Base-by-base conservation (phyloP, 495 filamentous ascomycete species). In the Xylaria castorea region DNA sequence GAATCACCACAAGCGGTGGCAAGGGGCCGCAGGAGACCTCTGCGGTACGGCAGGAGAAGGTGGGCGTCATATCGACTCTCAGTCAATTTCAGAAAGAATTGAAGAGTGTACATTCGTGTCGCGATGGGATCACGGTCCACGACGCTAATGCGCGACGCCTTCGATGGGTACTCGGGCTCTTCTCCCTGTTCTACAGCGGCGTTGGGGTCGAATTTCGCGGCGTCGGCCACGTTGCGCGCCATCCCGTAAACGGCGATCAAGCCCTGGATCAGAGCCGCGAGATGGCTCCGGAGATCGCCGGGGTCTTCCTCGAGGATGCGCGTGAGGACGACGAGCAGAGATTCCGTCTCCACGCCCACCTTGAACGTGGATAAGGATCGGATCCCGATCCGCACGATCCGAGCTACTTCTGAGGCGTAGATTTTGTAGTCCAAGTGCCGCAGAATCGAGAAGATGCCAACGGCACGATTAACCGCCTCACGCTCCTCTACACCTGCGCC, bases 1-100 rank as follows among this genome's bases (percentile, higher is more conserved):
- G 82, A 73, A 73, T 87, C 83, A 3, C 84, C 85, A 46, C 83
- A 83, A 18, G 84, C 83, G 20, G 73, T 57, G 4, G 82, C 79
- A 66, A 87, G 71, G 71, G 84, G 80, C 3, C 83, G 75, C 69
- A 81, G 77, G 63, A 86, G 75, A 30, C 72, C 71, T 63, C 66
- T 77, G 34, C 81, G 70, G 55, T 81, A 75, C 0, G 79, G 74
- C 58, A 85, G 68, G 32, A 86, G 68, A 66, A 81, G 70, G 6
- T 81, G 76, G 53, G 79, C 76, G 72, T 86, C 84, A 71, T 82
- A 86, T 2, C 2, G 3, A 72, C 78, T 78, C 32, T 44, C 53
- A 2, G 85, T 82, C 0, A 87, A 75, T 51, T 74, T 77, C 0
- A 74, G 79, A 69, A 86, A 72, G 66, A 85, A 79, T 66, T 82